Base-by-base conservation (phyloP, 108 stramenopile genomes). In the Craspedostauros australis region DNA sequence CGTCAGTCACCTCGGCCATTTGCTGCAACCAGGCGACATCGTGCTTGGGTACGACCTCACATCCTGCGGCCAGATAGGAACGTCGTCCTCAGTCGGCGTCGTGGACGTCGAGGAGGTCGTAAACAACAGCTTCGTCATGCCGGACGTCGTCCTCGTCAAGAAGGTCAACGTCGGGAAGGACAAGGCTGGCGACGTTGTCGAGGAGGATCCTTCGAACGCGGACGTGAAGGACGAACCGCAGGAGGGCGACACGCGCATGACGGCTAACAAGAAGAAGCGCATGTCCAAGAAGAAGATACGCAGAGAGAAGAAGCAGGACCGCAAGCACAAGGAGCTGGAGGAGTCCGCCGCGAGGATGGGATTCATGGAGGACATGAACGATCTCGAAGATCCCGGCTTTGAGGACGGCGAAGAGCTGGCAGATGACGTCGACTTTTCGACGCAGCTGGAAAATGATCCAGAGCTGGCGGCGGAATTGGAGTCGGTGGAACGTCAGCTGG, bases 1-100 rank as follows among this genome's bases (percentile, higher is more conserved):
- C 45, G 69, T 93, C 19, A 95, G 93, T 1, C 99, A 99, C 72
- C 62, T 99, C 23, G 99, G 99, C 2, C 46, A 93, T 68, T 60
- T 98, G 54, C 41, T 99, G 12, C 57, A 76, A 47, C 76, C 87
- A 23, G 99, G 99, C 2, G 99, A 99, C 78, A 55, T 72, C 32
- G 97, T 96, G 12, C 53, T 96, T 47, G 99, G 97, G 6, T 98
- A 97, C 64, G 96, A 98, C 70, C 59, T 99, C 55, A 44, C 47
- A 20, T 58, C 77, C 2, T n/a, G n/a, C n/a, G n/a, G n/a, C n/a
- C n/a, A n/a, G n/a, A n/a, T n/a, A n/a, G n/a, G n/a, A n/a, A 60
- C 78, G 7, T 51, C 66, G 0, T 60, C 50, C 5, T 39, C 60
- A 12, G 41, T 54, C 39, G 53, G 53, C 37, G 66, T 57, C 9